Conservation (phyloP, 2,329 filamentous ascomycete genomes). For the Fusarium sacchari region DNA sequence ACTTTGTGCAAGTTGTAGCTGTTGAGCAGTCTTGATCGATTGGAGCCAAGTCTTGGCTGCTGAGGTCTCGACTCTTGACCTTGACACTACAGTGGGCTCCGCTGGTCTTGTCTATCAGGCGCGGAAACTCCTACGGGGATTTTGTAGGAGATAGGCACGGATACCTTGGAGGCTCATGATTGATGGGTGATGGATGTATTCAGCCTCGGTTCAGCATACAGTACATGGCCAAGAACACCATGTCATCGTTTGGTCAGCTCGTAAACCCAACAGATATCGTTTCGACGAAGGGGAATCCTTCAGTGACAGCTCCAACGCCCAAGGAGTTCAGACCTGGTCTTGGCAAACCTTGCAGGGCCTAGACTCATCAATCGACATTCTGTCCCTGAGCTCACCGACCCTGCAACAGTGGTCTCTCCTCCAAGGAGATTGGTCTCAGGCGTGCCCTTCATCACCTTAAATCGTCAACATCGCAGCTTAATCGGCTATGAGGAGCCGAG, state of each 20-base stretch:
- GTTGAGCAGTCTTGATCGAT: slow-evolving; percentile 25
- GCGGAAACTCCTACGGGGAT: slow-evolving; percentile 1
- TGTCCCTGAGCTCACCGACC: slow-evolving; percentile 29
- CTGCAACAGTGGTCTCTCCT: slow-evolving; percentile 23
- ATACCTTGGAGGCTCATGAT: not conserved
- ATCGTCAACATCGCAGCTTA: slow-evolving; percentile 37
- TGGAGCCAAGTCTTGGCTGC: slow-evolving; percentile 44
- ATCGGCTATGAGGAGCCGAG: slow-evolving; percentile 46
- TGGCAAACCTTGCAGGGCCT: slow-evolving; percentile 26
- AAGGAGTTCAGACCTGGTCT: slow-evolving; percentile 15
- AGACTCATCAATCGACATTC: slow-evolving; percentile 18
- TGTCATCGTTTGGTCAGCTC: slow-evolving; percentile 11
- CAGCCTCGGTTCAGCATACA: not conserved
- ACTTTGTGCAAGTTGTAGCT: slow-evolving; percentile 21
- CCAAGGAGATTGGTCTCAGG: slow-evolving; percentile 33
- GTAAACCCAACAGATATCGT: slow-evolving; percentile 7
- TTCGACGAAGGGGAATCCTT: slow-evolving; percentile 28
- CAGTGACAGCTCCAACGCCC: slow-evolving; percentile 29
- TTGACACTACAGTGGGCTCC: slow-evolving; percentile 31
- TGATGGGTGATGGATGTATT: not conserved
- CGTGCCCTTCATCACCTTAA: slow-evolving; percentile 31
- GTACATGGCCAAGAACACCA: slow-evolving; percentile 17
- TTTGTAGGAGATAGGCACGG: no score
- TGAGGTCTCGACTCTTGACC: slow-evolving; percentile 41
- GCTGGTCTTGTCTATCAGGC: slow-evolving; percentile 13